A percentile compares a stretch with the other conserved stretches of the same genome.
Evolutionary conservation across 73 alveolate species (phyloP).

Genomic region (Chromera velia): DNA sequence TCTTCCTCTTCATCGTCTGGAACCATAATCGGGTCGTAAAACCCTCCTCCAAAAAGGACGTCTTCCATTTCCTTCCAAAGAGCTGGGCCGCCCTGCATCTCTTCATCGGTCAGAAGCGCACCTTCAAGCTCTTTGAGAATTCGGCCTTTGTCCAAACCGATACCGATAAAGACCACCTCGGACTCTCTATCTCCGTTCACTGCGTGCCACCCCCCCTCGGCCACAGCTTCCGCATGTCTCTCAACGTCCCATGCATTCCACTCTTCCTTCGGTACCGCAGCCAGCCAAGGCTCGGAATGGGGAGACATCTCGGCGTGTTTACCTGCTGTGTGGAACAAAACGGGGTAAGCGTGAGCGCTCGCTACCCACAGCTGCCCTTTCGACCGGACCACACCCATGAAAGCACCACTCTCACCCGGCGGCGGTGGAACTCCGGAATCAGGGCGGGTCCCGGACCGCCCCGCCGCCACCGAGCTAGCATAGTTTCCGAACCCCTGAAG

Average conservation of each 20-base stretch:
- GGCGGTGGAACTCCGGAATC: too few relatives aligned
- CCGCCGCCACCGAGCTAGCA: neutral
- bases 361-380: slow-evolving; percentile 4
- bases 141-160: neutral
- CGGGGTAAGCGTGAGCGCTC: neutral
- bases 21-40: too few relatives aligned
- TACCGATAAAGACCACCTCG: neutral
- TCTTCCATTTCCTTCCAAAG: too few relatives aligned
- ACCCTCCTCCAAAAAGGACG: too few relatives aligned
- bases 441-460: too few relatives aligned
- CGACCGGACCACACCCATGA: neutral
- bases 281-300: neutral
- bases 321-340: neutral
- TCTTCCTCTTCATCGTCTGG: too few relatives aligned
- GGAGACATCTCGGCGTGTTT: neutral
- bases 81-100: too few relatives aligned
- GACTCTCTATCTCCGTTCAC: neutral
- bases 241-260: neutral
- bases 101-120: neutral
- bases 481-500: neutral
- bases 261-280: neutral
- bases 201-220: slow-evolving; percentile 7
- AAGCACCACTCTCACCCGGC: neutral
- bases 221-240: neutral
- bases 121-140: slow-evolving; percentile 1